Base-by-base conservation (phyloP, 768 basidiomycete species). In the Russula lepida region DNA sequence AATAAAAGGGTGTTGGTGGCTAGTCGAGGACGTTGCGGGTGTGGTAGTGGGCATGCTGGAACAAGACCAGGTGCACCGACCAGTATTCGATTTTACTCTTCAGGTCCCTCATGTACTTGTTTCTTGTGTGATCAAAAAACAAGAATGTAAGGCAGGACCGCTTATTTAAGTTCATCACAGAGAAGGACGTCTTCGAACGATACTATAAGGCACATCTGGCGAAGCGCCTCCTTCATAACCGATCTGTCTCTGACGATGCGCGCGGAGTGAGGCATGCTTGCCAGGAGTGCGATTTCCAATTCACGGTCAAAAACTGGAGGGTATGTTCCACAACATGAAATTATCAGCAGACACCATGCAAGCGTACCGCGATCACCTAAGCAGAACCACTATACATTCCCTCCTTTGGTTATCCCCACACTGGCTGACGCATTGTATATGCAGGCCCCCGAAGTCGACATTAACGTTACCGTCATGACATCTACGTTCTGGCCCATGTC, bases 241-340 rank as follows among this genome's bases (percentile, higher is more conserved):
- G 95, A n/a, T 95, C 93, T 21, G 84, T 95, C 7, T 97, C 94
- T 0, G 97, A 99, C 67, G 97, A 99, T n/a, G n/a, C n/a, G n/a
- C 73, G 95, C 97, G 3, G 97, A 99, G 70, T 87, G 90, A 49
- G 92, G 89, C 60, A 98, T 99, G 94, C 81, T 99, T 1, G 87
- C 92, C 49, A 98, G 97, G 95, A 98, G 74, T 95, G 90, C 69
- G 95, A 95, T 7, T 88, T 86, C 68, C 92, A 95, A 70, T 99
- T 98, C 73, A 98, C 97, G 1, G 92, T 95, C 74, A 95, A 95
- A n/a, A n/a, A 72, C 77, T 98, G 68, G 95, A 99, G 73, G 95
- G 95, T 60, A 99, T 99, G 95, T 97, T 99, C 82, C 81, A 92
- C 66, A 95, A 98, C 70, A 94, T 99, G 85, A 90, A 85, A 68